Percentiles rank a stretch among this genome's conserved stretches.
Conservation (phyloP, 805 yeast species). For the Suhomyces faveliae region DNA sequence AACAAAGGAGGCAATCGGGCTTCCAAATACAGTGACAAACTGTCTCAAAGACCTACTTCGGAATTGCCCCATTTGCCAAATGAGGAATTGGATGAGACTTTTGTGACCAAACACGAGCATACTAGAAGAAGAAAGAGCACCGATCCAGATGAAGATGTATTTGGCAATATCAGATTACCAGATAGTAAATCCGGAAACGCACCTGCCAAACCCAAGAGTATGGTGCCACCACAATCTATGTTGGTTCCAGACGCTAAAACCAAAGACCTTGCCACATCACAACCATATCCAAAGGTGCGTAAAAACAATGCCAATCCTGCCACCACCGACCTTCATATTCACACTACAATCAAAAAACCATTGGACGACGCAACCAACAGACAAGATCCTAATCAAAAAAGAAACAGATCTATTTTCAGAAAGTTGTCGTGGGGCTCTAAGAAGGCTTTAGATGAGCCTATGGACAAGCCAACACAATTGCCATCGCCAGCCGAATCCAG, state of each 20-base stretch:
- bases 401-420: slow-evolving; percentile 44
- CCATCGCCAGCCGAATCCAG: slow-evolving; percentile 38
- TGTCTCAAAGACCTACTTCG: slow-evolving; percentile 20
- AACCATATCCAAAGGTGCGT: slow-evolving; percentile 24
- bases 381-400: slow-evolving; percentile 21
- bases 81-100: slow-evolving; percentile 32
- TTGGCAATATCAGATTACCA: slow-evolving; percentile 51
- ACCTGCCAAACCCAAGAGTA: slow-evolving; percentile 16
- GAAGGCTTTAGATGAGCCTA: slow-evolving; percentile 33
- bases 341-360: slow-evolving; percentile 21
- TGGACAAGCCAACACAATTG: slow-evolving; percentile 19
- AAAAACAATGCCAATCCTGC: slow-evolving; percentile 13
- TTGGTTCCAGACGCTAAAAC: slow-evolving; percentile 26
- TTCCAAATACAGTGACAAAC: slow-evolving; percentile 21
- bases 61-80: slow-evolving; percentile 31
- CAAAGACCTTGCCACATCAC: slow-evolving; percentile 6
- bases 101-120: slow-evolving; percentile 36
- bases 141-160: slow-evolving; percentile 28
- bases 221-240: slow-evolving; percentile 38
- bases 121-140: slow-evolving; percentile 17
- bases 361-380: slow-evolving; percentile 36
- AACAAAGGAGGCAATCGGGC: slow-evolving; percentile 20
- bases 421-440: slow-evolving; percentile 52
- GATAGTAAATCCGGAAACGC: slow-evolving; percentile 29
- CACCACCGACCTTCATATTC: slow-evolving; percentile 1